These are phyloP conservation scores for Stevia rebaudiana DNA, from an alignment of 140 eudicot species.

Conservation along the genomic window DNA sequence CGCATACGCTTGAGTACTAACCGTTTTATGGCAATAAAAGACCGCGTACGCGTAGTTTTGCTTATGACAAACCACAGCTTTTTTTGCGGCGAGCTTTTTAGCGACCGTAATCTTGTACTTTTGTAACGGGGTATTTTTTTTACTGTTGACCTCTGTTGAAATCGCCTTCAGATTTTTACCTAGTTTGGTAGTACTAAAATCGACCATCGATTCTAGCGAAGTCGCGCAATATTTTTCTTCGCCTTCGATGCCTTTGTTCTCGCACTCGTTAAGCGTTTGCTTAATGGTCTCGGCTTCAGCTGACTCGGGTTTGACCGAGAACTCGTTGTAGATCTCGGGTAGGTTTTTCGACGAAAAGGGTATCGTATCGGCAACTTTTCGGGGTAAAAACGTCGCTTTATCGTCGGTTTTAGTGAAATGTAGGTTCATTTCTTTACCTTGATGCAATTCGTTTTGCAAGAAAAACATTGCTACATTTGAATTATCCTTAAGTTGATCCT, in stretches of 20 bases:
- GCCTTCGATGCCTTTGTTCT: slow-evolving; percentile 36
- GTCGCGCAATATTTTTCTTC: slow-evolving; percentile 48
- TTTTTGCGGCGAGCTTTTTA: slow-evolving; percentile 20
- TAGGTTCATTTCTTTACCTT: slow-evolving; percentile 32
- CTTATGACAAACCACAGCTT: slow-evolving; percentile 44
- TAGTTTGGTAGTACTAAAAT: slow-evolving; percentile 25
- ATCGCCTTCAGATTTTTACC: slow-evolving; percentile 39
- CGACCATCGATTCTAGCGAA: slow-evolving; percentile 47
- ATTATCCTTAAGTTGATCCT: slow-evolving; percentile 37
- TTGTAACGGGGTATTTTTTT: slow-evolving; percentile 16
- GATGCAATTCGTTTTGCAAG: slow-evolving; percentile 43
- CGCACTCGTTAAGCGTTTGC: slow-evolving; percentile 49
- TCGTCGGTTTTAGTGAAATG: slow-evolving; percentile 12
- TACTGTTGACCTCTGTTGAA: slow-evolving; percentile 30
- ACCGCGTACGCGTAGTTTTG: slow-evolving; percentile 42
- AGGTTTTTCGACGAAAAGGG: slow-evolving; percentile 55
- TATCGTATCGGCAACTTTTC: slow-evolving; percentile 40
- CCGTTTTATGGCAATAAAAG: slow-evolving; percentile 47
- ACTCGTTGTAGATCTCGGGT: slow-evolving; percentile 36
- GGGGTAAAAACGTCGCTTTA: slow-evolving; percentile 31
- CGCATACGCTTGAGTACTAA: slow-evolving; percentile 21
- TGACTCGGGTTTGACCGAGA: slow-evolving; percentile 45
- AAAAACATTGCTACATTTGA: slow-evolving; percentile 52
- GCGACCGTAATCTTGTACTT: slow-evolving; percentile 25
- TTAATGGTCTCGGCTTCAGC: slow-evolving; percentile 42